Base-by-base conservation (phyloP, 23 red algal genomes). In the Agarophyton chilense region DNA sequence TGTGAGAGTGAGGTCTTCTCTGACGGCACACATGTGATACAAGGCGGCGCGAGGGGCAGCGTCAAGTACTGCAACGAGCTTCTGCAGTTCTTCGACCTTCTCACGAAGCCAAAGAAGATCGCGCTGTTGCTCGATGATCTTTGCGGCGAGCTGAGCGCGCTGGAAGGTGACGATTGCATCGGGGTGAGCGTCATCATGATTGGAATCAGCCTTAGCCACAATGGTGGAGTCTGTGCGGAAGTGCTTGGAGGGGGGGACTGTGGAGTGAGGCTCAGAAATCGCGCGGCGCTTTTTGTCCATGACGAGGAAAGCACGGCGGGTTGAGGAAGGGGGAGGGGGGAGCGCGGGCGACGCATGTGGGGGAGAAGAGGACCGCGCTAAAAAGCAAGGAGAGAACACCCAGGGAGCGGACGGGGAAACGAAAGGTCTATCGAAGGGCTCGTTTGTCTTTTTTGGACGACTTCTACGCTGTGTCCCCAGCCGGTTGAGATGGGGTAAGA, bases 1-100 rank as follows among this genome's bases (percentile, higher is more conserved):
- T 52, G 76, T 82, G 52, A 91, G 46, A 34, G 88, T 91, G 43
- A 91, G 63, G 45, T 91, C 88, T 36, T 91, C 88, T 39, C 77
- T 64, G 55, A 82, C 88, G 24, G 88, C 77, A 41, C 57, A 62
- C 75, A 91, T 81, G 63, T 81, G 77, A 54, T 91, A 91, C 60
- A 81, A 26, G 62, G 88, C 88, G 33, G 75, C 76, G 56, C 75
- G 75, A 28, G 88, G 88, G 40, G 88, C 88, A 19, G 88, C 75
- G 60, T 91, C 88, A 45, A 91, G 88, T 24, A 82, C 88, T 8
- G 88, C 77, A 56, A 91, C 88, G n/a, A 91, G 64, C 24, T 81
- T 82, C 21, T 80, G 76, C 25, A 91, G 42, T 65, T 91, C 88
- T 11, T 68, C 65, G 50, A 82, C 65, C 88, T 91, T 91, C 19